Evolutionary conservation across 2,329 filamentous ascomycete species (phyloP), one percentile per base, ranked within the genome.

Genomic region (Trichoderma endophyticum): DNA sequence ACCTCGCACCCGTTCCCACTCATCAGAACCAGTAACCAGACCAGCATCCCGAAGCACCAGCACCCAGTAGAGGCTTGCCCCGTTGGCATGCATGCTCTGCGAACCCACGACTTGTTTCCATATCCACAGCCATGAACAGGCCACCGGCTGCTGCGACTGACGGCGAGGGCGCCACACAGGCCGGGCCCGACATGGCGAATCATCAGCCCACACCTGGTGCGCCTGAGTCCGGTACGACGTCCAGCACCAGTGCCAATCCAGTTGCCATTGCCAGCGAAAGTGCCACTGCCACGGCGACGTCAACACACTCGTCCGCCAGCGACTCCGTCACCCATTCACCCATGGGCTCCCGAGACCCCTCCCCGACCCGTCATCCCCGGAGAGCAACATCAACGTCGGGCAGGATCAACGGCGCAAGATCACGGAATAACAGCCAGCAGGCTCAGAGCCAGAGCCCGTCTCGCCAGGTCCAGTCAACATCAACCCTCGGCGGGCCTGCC

Each of bases 401-500:
- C 76, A 74, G 79, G 80, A 73, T 81, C 75, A 70, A 78, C 77
- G 80, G 80, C 68, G 84, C 84, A 65, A 85, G 87, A 76, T 90
- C 91, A 72, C 89, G 90, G 77, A 91, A 90, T 80, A 90, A 88
- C 79, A 93, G 90, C 79, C 79, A 83, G 69, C 86, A 90, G 73
- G 91, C 93, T 71, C 83, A 86, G 72, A 93, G 90, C 76, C 90
- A 86, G 72, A 93, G 90, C 76, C 90, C 91, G 24, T 84, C 86
- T 70, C 87, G 91, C 68, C 80, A 82, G 62, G 80, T 81, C 71
- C 84, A 81, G 71, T 87, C 84, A 24, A 51, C 56, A 21, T 87
- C 84, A 24, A 51, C 56, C 28, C 48, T 72, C 71, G 84, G 87
- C 70, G 89, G 90, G 65, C 86, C 90, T 30, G 86, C 89, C 28